Conservation (phyloP, 176 grass and related monocot species). For the Hordeum marinum region DNA sequence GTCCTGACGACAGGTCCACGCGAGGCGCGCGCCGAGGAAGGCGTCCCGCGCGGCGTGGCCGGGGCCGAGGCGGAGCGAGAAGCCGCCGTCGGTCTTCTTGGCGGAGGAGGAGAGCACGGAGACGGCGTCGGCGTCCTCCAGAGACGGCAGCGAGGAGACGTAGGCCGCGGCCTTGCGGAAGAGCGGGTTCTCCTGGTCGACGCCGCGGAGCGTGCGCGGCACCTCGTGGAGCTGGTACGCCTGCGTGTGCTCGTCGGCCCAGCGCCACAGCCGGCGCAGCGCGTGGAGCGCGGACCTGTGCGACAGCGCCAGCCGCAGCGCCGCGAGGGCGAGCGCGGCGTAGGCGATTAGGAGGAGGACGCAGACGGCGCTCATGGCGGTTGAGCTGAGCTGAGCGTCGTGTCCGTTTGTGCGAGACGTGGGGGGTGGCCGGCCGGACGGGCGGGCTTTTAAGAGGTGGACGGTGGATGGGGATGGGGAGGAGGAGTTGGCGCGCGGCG, state of each 20-base stretch:
- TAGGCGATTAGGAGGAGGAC: not conserved
- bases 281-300: constrained; percentile 44
- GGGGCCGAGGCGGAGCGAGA: constrained; percentile 26
- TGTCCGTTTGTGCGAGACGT: too few relatives aligned
- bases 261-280: constrained; percentile 46
- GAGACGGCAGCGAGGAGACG: constrained; percentile 48
- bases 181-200: constrained; percentile 39
- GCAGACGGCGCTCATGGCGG: too few relatives aligned
- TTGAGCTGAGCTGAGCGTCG: too few relatives aligned
- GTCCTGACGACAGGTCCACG: constrained; percentile 7
- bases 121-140: constrained; percentile 42
- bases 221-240: constrained; percentile 74
- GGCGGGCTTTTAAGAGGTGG: too few relatives aligned
- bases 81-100: constrained; percentile 25
- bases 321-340: constrained; percentile 22
- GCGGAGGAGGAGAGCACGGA: constrained; percentile 35
- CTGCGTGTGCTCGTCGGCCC: constrained; percentile 61
- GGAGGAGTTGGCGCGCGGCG: too few relatives aligned
- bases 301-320: constrained; percentile 56
- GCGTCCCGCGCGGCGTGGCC: constrained; percentile 39
- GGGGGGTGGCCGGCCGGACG: too few relatives aligned
- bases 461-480: too few relatives aligned
- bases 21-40: constrained; percentile 46
- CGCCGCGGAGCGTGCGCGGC: constrained; percentile 16
- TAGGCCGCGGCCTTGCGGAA: constrained; percentile 41